These are phyloP conservation scores for Pleurotus giganteus DNA, from an alignment of 768 basidiomycete species.

Conservation along the genomic window DNA sequence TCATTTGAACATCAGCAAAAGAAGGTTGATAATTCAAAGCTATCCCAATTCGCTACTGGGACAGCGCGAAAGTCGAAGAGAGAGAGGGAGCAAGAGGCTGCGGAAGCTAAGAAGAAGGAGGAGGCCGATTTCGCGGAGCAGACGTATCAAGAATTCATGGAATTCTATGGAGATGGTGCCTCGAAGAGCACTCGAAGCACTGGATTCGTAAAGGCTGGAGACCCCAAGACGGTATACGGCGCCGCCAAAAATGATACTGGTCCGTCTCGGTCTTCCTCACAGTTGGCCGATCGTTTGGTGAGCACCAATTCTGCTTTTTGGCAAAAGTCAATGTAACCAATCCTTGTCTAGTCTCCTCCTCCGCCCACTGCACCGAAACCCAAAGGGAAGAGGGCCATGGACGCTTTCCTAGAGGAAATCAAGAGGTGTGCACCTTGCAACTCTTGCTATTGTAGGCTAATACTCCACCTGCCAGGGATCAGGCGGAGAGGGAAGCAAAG, in stretches of 20 bases:
- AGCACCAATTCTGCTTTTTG: background rate
- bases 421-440: constrained; percentile 58
- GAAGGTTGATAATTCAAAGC: constrained; percentile 80
- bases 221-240: constrained; percentile 47
- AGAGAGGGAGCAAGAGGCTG: constrained; percentile 91
- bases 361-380: constrained; percentile 54
- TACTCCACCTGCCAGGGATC: constrained; percentile 61
- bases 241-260: constrained; percentile 28
- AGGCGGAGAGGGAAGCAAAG: constrained; percentile 86
- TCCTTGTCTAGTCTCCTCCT: constrained; percentile 43
- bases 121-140: constrained; percentile 79
- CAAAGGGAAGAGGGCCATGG: constrained; percentile 96
- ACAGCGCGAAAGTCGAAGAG: constrained; percentile 84
- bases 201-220: constrained; percentile 62
- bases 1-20: constrained; percentile 66
- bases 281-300: constrained; percentile 22
- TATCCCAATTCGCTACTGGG: constrained; percentile 84
- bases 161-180: constrained; percentile 74
- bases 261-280: constrained; percentile 17
- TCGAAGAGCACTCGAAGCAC: constrained; percentile 47
- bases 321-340: constrained; percentile 1
- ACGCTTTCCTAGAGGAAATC: constrained; percentile 93
- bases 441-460: background rate
- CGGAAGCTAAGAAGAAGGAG: constrained; percentile 83
- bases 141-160: constrained; percentile 82